Evolutionary conservation across 306 rosid genomes (phyloP), one percentile per base, ranked within the genome.

Genomic region (Psophocarpus tetragonolobus): DNA sequence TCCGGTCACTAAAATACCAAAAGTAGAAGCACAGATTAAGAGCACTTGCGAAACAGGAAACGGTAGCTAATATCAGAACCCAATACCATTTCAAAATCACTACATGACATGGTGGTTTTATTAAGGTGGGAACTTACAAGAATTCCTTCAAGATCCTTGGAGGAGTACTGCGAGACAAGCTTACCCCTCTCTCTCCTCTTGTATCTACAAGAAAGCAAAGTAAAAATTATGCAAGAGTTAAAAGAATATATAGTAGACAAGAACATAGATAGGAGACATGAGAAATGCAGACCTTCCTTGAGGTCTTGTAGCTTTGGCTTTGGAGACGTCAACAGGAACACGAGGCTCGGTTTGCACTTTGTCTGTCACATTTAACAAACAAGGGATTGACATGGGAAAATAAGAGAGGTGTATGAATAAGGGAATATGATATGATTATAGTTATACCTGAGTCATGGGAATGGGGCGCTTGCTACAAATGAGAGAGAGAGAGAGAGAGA

Each of bases 141-240:
- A 80, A 92, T 95, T 81, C 98, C 99, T 90, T 91, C 93, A 9
- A 95, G 93, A 74, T 95, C 99, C 91, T 86, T 92, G 0, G 77
- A 51, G 77, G 99, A 95, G 86, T 96, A 96, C 48, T 82, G 87
- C 66, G 91, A 79, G 41, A 96, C 96, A 15, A 83, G 97, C 94
- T 96, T 92, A 50, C 97, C 99, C 41, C 87, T 90, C 87, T 92
- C 99, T 81, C 97, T 90, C 84, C 83, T 91, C 91, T 85, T 71
- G 79, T 95, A 95, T 82, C 99, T 95, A 68, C 80, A 71, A 81
- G 7, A 71, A 14, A 47, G 10, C 9, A 71, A 57, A 3, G 11
- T 26, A 50, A 74, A 70, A 61, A 39, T 18, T 61, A 26, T 44
- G 21, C 13, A 51, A 51, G 0, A 6, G 5, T 18, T 8, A 77